Evolutionary conservation across 2,329 filamentous ascomycete genomes (phyloP).

Genomic region (Talaromyces sp.): DNA sequence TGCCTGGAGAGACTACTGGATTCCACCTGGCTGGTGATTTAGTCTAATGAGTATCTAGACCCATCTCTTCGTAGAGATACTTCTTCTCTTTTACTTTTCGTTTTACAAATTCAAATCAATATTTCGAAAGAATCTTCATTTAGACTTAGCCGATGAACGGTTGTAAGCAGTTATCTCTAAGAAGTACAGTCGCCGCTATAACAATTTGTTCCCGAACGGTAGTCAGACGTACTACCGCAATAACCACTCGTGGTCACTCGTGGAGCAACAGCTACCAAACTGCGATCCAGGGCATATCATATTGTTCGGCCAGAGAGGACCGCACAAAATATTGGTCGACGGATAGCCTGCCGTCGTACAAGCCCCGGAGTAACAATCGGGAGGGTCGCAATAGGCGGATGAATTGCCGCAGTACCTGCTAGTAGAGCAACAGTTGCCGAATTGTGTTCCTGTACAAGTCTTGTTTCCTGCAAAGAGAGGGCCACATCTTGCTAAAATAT

Average conservation of each 20-base stretch:
- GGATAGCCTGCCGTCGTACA: conserved; percentile 10
- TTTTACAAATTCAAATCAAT: neutral
- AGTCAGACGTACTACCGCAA: neutral
- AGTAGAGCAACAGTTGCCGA: conserved; percentile 27
- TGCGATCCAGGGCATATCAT: neutral
- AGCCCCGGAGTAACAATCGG: conserved; percentile 26
- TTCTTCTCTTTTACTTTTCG: neutral
- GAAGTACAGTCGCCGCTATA: neutral
- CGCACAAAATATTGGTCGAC: conserved; percentile 5
- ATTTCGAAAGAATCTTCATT: neutral
- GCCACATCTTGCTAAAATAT: conserved; percentile 19
- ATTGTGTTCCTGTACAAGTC: conserved; percentile 29
- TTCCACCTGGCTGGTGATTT: conserved; percentile 12
- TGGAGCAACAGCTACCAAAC: conserved; percentile 1
- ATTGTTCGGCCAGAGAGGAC: neutral
- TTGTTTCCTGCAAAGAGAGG: conserved; percentile 28
- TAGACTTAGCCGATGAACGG: neutral
- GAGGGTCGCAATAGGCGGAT: conserved; percentile 24
- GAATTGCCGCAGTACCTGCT: conserved; percentile 26
- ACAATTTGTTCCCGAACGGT: neutral
- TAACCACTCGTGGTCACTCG: neutral
- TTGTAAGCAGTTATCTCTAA: neutral
- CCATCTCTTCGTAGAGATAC: neutral
- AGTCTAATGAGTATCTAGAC: neutral
- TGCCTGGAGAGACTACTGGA: conserved; percentile 21